Evolutionary conservation across 1,284 basidiomycete species (phyloP), one percentile per base, ranked within the genome.

Genomic region (Gymnopus androsaceus): DNA sequence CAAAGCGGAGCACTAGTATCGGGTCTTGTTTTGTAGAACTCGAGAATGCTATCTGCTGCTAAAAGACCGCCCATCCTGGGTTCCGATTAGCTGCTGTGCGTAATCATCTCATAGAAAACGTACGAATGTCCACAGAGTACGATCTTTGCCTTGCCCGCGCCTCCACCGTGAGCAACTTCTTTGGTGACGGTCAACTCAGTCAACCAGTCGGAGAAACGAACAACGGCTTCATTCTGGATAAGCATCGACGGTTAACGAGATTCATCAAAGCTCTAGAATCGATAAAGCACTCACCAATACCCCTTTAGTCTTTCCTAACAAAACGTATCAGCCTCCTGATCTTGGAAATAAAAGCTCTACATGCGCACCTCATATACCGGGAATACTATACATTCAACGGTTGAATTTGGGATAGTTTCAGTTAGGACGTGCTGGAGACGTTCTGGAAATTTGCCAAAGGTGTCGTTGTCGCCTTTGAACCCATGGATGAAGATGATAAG

Each of bases 51-150:
- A 64, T 98, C 95, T 2, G 94, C 92, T 25, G 90, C 89, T 0
- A 98, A 80, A 14, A 95, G 73, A 2, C 93, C 93, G 12, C 93
- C 93, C 93, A 96, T 96, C 64, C 93, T 95, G 63, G 17, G 52
- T 49, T 33, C 49, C n/a, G 33, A 38, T 48, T 31, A 28, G 48
- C 6, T 9, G 28, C 11, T 17, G 33, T 17, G 23, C 59, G n/a
- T 54, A 37, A 50, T 14, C n/a, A 7, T 4, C 23, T 36, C 9
- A 6, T 19, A 38, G 28, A 3, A 15, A 8, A 49, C 40, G 63
- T 59, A 90, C 92, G 91, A 95, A 69, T 98, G 95, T 2, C 95
- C 95, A 66, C 94, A 94, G 1, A 98, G 78, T 3, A 95, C 86
- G 46, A 98, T 80, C 67, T 85, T 91, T 0, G 88, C 88, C 60